A percentile compares a stretch with the other conserved stretches of the same genome.
Conservation (phyloP, 495 filamentous ascomycete species). For the Xylaria acuta region DNA sequence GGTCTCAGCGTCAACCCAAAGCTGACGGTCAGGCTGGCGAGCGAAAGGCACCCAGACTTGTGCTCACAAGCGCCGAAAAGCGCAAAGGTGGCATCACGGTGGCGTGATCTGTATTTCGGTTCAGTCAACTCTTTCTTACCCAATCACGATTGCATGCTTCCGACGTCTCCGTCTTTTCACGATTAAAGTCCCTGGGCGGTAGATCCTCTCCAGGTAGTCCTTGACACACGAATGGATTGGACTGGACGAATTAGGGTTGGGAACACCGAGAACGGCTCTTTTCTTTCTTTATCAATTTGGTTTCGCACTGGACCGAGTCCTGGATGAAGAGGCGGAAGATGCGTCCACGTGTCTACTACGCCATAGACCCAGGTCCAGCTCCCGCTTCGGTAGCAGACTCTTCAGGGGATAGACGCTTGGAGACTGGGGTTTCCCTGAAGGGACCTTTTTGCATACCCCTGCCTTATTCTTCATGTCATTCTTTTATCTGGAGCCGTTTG, state of each 20-base stretch:
- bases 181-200: constrained; percentile 38
- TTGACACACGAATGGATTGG: constrained; percentile 38
- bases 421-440: constrained; percentile 30
- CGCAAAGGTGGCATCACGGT: constrained; percentile 71
- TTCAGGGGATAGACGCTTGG: constrained; percentile 35
- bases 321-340: constrained; percentile 29
- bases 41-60: constrained; percentile 84
- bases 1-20: constrained; percentile 53
- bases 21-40: constrained; percentile 61
- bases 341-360: constrained; percentile 32
- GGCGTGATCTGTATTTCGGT: constrained; percentile 28
- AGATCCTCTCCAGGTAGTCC: constrained; percentile 37
- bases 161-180: constrained; percentile 44
- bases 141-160: constrained; percentile 43
- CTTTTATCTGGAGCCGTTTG: constrained; percentile 34
- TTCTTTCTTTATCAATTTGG: constrained; percentile 37
- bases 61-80: constrained; percentile 89
- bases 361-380: constrained; percentile 28
- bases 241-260: constrained; percentile 32
- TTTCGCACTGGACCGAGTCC: constrained; percentile 26
- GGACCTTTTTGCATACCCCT: constrained; percentile 32
- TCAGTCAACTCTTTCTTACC: constrained; percentile 35
- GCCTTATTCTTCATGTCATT: constrained; percentile 43
- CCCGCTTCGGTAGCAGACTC: constrained; percentile 23
- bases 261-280: constrained; percentile 37